A percentile compares a stretch with the other conserved stretches of the same genome.
These are phyloP conservation scores for Penicillium capsulatum DNA, from an alignment of 2,329 filamentous ascomycete species.

Conservation along the genomic window DNA sequence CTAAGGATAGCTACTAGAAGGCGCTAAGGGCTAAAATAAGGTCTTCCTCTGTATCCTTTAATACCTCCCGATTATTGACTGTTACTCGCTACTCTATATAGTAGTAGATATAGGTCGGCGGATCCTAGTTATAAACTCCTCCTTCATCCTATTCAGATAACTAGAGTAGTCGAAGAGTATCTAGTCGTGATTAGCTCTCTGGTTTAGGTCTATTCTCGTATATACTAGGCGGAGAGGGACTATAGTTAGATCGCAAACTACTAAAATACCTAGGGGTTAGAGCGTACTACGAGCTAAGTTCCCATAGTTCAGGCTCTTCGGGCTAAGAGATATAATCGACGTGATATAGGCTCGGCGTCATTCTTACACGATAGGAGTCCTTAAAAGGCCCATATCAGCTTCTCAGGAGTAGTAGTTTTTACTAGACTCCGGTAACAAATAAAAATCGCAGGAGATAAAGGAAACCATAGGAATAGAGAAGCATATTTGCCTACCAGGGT, in stretches of 20 bases:
- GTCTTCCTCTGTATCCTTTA: slow-evolving; percentile 16
- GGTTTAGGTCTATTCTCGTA: not conserved
- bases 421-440: not conserved
- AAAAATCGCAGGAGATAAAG: not conserved
- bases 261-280: not conserved
- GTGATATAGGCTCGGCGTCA: not conserved
- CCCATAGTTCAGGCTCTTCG: not conserved
- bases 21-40: slow-evolving; percentile 12
- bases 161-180: slow-evolving; percentile 3
- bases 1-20: slow-evolving; percentile 11
- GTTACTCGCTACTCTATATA: slow-evolving; percentile 27
- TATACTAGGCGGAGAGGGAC: not conserved
- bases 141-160: slow-evolving; percentile 1
- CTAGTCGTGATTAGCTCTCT: slow-evolving; percentile 1
- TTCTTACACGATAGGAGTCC: not conserved
- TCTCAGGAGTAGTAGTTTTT: not conserved
- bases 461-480: not conserved
- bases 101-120: slow-evolving; percentile 11
- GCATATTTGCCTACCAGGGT: not conserved
- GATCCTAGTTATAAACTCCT: slow-evolving; percentile 1
- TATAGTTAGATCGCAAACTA: slow-evolving; percentile 1
- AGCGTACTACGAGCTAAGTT: not conserved
- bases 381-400: not conserved
- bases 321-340: not conserved
- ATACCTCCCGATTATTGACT: slow-evolving; percentile 10